Conservation (phyloP, 352 stramenopile genomes). For the Pythium graminicola region DNA sequence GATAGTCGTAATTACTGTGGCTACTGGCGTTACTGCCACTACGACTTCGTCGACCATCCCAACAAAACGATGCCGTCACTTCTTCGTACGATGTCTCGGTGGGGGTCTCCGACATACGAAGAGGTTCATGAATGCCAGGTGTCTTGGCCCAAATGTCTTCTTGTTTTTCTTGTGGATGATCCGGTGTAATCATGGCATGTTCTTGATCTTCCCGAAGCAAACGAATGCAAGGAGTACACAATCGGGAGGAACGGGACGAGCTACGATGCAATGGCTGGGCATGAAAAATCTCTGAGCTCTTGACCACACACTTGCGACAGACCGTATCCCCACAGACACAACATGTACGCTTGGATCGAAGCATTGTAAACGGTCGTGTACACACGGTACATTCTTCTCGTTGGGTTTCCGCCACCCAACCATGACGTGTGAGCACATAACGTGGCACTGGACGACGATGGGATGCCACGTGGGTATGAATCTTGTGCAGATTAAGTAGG, state of each 20-base stretch:
- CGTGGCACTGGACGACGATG: too few species aligned
- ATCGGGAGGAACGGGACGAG: not conserved
- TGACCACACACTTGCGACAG: constrained; percentile 11
- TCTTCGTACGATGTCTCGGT: constrained; percentile 6
- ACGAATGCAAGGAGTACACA: constrained; percentile 16
- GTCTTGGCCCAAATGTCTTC: constrained; percentile 6
- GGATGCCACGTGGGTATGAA: constrained; percentile 6
- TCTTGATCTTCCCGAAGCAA: constrained; percentile 15
- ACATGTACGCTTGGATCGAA: constrained; percentile 4
- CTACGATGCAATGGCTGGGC: not conserved
- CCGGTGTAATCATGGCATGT: constrained; percentile 1
- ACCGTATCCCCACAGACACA: constrained; percentile 4
- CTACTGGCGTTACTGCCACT: not conserved
- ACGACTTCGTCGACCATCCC: too few species aligned
- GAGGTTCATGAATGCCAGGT: not conserved
- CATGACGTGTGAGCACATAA: too few species aligned
- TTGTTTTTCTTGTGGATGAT: not conserved
- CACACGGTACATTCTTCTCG: constrained; percentile 6
- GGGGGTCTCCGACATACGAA: constrained; percentile 12
- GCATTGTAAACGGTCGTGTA: constrained; percentile 4
- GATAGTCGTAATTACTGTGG: constrained; percentile 5
- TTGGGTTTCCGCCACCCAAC: too few species aligned
- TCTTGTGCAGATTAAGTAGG: constrained; percentile 11
- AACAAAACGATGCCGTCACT: not conserved
- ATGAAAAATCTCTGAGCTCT: not conserved